Evolutionary conservation across 768 basidiomycete genomes (phyloP).

Genomic region (Suillus lakei): DNA sequence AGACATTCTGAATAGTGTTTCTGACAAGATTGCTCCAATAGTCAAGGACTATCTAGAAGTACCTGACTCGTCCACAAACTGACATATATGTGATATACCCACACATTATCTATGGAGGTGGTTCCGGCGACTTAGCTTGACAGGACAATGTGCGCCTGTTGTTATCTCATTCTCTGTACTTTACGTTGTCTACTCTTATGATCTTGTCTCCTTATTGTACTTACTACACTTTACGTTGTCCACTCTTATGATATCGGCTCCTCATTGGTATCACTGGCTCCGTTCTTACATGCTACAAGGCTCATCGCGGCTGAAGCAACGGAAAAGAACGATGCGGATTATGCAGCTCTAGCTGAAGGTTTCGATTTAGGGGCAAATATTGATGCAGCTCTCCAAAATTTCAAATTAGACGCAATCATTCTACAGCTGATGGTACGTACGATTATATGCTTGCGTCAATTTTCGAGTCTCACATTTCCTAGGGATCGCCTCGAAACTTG

Average conservation of each 20-base stretch:
- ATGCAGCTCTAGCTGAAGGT: slow-evolving; percentile 50
- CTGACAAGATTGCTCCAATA: slow-evolving; percentile 19
- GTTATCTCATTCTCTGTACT: background rate
- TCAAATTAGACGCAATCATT: slow-evolving; percentile 57
- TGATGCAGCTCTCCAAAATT: slow-evolving; percentile 51
- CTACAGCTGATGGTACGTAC: slow-evolving; percentile 42
- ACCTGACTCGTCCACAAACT: background rate
- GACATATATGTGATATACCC: background rate
- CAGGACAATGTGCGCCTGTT: background rate
- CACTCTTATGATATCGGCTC: background rate
- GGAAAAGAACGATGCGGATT: slow-evolving; percentile 44
- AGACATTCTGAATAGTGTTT: slow-evolving; percentile 20
- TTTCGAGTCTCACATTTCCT: background rate
- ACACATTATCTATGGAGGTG: too few relatives aligned
- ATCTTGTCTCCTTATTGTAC: too few relatives aligned
- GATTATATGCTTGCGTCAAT: background rate
- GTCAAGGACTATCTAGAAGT: slow-evolving; percentile 15
- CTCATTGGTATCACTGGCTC: too few relatives aligned
- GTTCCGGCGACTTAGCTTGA: too few relatives aligned
- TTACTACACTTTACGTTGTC: background rate
- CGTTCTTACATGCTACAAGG: slow-evolving; percentile 21
- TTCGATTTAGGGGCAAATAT: slow-evolving; percentile 64
- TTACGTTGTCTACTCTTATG: background rate
- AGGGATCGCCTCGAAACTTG: slow-evolving; percentile 36
- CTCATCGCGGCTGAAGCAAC: slow-evolving; percentile 30